phyloP scores from a whole-genome alignment of 495 filamentous ascomycete species.

The Aspergillus steynii region DNA sequence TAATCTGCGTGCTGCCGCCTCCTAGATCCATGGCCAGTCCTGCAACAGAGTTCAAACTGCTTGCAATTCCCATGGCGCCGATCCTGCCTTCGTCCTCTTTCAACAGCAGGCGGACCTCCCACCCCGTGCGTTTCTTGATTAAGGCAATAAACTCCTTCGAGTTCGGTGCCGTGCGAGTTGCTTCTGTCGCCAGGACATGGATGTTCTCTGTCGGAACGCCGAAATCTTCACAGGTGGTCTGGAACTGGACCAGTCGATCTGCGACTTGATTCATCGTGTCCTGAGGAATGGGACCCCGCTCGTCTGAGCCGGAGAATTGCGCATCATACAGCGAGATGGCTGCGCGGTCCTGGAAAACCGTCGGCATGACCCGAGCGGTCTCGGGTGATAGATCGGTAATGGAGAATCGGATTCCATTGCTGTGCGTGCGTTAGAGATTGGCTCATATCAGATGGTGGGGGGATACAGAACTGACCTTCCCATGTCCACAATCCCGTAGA shows the following conservation, averaged over 20 bases:
- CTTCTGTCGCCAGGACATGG: slow-evolving; percentile 82
- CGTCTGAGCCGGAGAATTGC: slow-evolving; percentile 49
- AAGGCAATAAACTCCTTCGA: slow-evolving; percentile 60
- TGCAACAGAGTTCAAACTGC: slow-evolving; percentile 59
- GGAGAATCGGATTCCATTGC: slow-evolving; percentile 92
- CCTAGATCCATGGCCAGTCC: slow-evolving; percentile 85
- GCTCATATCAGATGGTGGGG: not conserved
- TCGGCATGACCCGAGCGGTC: slow-evolving; percentile 66
- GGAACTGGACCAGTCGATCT: slow-evolving; percentile 65
- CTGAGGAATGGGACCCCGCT: slow-evolving; percentile 56
- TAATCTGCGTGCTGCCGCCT: slow-evolving; percentile 85
- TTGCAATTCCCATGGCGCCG: slow-evolving; percentile 78
- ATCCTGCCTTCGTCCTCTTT: slow-evolving; percentile 80
- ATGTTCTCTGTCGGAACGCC: slow-evolving; percentile 62
- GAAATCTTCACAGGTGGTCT: slow-evolving; percentile 65
- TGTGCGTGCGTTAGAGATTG: slow-evolving; percentile 25
- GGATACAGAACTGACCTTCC: slow-evolving; percentile 56
- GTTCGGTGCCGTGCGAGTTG: slow-evolving; percentile 78
- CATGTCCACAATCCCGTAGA: slow-evolving; percentile 63
- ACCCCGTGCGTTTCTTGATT: slow-evolving; percentile 61
- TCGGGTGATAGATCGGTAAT: slow-evolving; percentile 74
- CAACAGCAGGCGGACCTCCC: slow-evolving; percentile 67
- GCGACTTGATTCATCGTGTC: slow-evolving; percentile 62
- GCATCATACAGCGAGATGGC: slow-evolving; percentile 88
- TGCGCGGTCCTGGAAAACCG: slow-evolving; percentile 71